Conservation (phyloP, 805 yeast species). For the Scheffersomyces amazonensis region DNA sequence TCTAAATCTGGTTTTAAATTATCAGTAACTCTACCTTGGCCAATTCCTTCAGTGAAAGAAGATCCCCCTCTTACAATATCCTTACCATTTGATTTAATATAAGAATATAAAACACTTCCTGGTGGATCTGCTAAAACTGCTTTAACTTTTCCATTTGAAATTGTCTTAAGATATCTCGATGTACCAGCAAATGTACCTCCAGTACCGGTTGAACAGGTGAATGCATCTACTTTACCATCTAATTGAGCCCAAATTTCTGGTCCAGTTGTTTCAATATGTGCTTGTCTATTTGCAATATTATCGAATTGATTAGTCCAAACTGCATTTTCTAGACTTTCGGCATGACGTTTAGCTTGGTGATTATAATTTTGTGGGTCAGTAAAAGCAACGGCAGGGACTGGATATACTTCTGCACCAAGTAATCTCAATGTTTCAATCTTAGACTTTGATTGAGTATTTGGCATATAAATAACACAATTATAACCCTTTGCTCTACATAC, state of each 20-base stretch:
- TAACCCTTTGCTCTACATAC: constrained; percentile 81
- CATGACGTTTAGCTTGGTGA: constrained; percentile 84
- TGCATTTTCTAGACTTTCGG: constrained; percentile 71
- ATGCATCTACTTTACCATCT: constrained; percentile 74
- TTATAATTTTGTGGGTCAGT: constrained; percentile 83
- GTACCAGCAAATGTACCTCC: constrained; percentile 92
- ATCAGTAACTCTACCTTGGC: constrained; percentile 89
- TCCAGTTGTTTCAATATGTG: constrained; percentile 87
- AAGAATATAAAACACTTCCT: constrained; percentile 81
- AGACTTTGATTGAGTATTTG: constrained; percentile 80
- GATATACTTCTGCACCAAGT: constrained; percentile 82
- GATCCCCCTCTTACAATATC: constrained; percentile 71
- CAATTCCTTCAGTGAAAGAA: constrained; percentile 94
- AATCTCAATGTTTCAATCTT: constrained; percentile 72
- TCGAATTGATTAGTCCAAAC: constrained; percentile 95
- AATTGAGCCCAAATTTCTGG: constrained; percentile 91
- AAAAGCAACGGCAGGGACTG: constrained; percentile 84
- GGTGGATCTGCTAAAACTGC: constrained; percentile 89
- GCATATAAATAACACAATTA: constrained; percentile 85
- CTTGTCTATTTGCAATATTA: constrained; percentile 81
- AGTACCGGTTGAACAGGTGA: constrained; percentile 89
- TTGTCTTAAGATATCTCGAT: constrained; percentile 71
- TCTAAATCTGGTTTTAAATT: constrained; percentile 73
- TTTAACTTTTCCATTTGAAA: constrained; percentile 59
- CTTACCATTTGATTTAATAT: constrained; percentile 68